Conservation (phyloP, 768 basidiomycete species). For the Leucogyrophana mollusca region DNA sequence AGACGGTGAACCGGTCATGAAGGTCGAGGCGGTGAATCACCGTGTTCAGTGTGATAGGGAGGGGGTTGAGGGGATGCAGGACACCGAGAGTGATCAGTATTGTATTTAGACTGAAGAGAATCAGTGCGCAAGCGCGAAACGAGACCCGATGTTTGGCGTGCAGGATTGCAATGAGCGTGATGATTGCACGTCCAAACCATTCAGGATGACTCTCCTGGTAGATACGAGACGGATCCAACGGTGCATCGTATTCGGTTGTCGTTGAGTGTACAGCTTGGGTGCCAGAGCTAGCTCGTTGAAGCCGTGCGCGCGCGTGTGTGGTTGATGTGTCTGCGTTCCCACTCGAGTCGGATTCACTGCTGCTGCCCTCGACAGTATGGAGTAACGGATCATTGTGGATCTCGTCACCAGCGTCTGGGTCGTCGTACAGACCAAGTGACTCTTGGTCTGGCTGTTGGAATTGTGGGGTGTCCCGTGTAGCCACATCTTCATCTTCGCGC, state of each 20-base stretch:
- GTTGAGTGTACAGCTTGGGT: too few species aligned
- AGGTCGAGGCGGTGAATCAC: slow-evolving; percentile 3
- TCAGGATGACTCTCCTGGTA: slow-evolving; percentile 6
- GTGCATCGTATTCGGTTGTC: not conserved
- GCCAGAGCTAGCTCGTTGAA: too few species aligned
- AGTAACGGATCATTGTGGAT: not conserved
- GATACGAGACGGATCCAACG: not conserved
- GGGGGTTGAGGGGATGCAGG: not conserved
- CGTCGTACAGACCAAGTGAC: slow-evolving; percentile 1
- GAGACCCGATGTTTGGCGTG: slow-evolving; percentile 21
- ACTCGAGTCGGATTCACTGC: too few species aligned
- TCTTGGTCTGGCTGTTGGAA: too few species aligned
- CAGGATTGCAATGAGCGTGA: slow-evolving; percentile 15
- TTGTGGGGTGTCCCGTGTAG: too few species aligned
- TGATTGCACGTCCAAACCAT: slow-evolving; percentile 13
- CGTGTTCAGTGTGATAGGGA: slow-evolving; percentile 5
- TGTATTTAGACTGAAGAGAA: slow-evolving; percentile 9
- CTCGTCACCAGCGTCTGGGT: not conserved
- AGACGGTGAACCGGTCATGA: not conserved
- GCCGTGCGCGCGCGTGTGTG: too few species aligned
- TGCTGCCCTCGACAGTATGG: too few species aligned
- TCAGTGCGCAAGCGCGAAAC: slow-evolving; percentile 16
- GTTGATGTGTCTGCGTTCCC: too few species aligned
- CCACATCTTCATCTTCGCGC: too few species aligned
- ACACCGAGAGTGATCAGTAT: slow-evolving; percentile 9